Conservation (phyloP, 1,284 basidiomycete genomes). For the Abortiporus biennis region DNA sequence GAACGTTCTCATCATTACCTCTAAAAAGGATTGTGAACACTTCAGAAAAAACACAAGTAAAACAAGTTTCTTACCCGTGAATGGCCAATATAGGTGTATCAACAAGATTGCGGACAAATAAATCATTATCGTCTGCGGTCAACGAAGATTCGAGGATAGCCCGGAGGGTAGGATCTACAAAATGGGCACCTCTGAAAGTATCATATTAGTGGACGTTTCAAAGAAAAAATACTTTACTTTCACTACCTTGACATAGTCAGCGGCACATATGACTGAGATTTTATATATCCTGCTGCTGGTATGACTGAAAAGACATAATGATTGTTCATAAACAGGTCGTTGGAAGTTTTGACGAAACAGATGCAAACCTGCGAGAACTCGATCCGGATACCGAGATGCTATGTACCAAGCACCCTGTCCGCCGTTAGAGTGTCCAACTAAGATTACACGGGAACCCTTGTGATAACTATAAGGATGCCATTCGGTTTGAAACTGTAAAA, state of each 20-base stretch:
- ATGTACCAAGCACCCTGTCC: constrained; percentile 87
- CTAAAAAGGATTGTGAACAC: constrained; percentile 26
- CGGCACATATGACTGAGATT: constrained; percentile 81
- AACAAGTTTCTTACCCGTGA: constrained; percentile 52
- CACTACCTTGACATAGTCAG: constrained; percentile 57
- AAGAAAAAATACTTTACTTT: neutral
- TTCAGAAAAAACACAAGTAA: neutral
- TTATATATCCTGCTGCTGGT: constrained; percentile 74
- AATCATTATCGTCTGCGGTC: constrained; percentile 81
- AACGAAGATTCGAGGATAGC: constrained; percentile 69
- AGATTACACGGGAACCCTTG: constrained; percentile 38
- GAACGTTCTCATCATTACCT: constrained; percentile 73
- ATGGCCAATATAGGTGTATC: constrained; percentile 68
- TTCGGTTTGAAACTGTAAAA: constrained; percentile 28
- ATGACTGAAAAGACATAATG: constrained; percentile 37
- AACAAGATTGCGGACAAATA: constrained; percentile 74
- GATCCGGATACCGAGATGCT: constrained; percentile 72
- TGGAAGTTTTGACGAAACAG: too few relatives aligned
- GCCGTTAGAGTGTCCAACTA: constrained; percentile 90
- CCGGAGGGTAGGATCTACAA: constrained; percentile 67
- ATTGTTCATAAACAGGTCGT: constrained; percentile 11
- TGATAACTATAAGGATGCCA: constrained; percentile 40
- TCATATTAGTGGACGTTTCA: neutral
- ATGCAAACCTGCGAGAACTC: constrained; percentile 53
- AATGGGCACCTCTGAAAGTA: constrained; percentile 51